Evolutionary conservation across 1,284 basidiomycete species (phyloP), one percentile per base, ranked within the genome.

Genomic region (Polyporus tsugae): DNA sequence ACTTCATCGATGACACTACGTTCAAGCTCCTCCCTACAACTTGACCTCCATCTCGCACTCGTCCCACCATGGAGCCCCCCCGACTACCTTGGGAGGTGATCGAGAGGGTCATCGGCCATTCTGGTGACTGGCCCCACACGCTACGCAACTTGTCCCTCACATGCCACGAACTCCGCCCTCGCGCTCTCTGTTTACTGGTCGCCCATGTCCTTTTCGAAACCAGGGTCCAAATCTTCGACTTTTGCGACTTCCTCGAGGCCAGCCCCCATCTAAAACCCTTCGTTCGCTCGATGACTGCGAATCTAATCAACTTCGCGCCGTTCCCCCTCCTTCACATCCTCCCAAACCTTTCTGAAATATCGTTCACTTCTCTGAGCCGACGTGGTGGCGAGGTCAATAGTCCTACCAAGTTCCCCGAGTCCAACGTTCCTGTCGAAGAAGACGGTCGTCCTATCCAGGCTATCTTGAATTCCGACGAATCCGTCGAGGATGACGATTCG

Each of bases 121-220:
- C 22, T 2, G 9, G 22, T 10, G 25, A 15, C 22, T 6, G 13
- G 7, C 7, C 13, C 39, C 13, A 6, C 39, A 19, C 52, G 13
- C 52, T 55, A 2, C 15, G 15, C 52, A 33, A 29, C 52, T 33
- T 55, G 29, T 55, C 52, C 52, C 29, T 55, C 6, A 55, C 52
- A 19, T 55, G 52, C 17, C 52, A 13, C 29, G 52, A 55, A 17
- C 52, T 55, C 29, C 53, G 39, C 41, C 42, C 52, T 62, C 66
- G n/a, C n/a, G 46, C 46, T 11, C 46, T 49, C 4, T 49, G 46
- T 10, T 22, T 49, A 49, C 10, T 49, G n/a, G 46, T 49, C n/a
- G 22, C 7, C 22, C 9, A 49, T 11, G 46, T 49, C 25, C 17
- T 6, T 22, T 11, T 49, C 46, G 25, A 25, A 9, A 22, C 9